These are phyloP conservation scores for Ricinus communis DNA, from an alignment of 345 rosid genomes.

Conservation along the genomic window DNA sequence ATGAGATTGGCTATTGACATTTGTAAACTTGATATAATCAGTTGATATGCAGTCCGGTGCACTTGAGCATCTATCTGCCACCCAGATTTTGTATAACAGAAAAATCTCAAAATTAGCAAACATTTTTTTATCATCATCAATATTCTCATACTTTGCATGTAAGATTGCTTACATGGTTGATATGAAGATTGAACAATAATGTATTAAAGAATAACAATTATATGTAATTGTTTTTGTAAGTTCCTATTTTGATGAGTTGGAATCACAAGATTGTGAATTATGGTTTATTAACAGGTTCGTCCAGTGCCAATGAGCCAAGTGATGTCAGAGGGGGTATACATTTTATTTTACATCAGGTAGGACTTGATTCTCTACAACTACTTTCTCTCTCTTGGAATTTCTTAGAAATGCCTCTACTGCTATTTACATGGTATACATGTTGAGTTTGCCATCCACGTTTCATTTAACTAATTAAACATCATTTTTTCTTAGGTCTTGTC, in stretches of 20 bases:
- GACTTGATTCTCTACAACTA: not conserved
- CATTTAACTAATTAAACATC: slow-evolving; percentile 5
- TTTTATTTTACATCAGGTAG: slow-evolving; percentile 84
- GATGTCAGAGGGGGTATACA: slow-evolving; percentile 94
- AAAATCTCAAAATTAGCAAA: not conserved
- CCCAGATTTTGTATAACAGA: not conserved
- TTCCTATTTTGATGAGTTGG: not conserved
- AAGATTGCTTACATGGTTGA: not conserved
- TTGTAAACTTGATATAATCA: not conserved
- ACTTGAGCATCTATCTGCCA: not conserved
- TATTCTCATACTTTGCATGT: not conserved
- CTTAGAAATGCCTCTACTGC: not conserved
- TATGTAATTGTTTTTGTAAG: slow-evolving; percentile 6
- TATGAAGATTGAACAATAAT: not conserved
- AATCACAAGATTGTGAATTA: not conserved
- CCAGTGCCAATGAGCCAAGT: slow-evolving; percentile 74
- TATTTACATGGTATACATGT: not conserved
- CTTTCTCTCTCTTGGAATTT: not conserved
- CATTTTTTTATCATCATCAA: too few relatives aligned
- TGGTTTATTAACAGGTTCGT: slow-evolving; percentile 49
- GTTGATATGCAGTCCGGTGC: not conserved
- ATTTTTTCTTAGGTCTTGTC: slow-evolving; percentile 49
- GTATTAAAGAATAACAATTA: not conserved
- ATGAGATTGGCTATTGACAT: not conserved
- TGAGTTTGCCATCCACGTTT: not conserved